phyloP scores from a whole-genome alignment of 1,284 basidiomycete species.

The Pascua guehoae region DNA sequence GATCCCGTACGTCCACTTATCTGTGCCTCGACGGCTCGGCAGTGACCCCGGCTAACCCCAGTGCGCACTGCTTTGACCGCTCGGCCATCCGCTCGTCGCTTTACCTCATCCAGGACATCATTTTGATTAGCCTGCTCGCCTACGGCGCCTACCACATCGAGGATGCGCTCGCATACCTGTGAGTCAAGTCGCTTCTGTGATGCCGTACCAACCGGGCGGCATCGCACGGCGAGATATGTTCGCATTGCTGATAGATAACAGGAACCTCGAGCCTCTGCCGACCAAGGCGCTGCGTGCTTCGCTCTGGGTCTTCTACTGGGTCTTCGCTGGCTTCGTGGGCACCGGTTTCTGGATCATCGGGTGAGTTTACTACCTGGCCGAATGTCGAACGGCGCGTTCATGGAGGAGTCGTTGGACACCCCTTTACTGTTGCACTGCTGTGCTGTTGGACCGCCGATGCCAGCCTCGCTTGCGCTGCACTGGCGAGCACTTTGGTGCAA shows the following conservation, averaged over 20 bases:
- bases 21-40: slow-evolving; percentile 33
- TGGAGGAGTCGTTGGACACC: no score
- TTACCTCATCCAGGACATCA: slow-evolving; percentile 76
- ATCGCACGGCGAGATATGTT: no score
- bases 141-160: slow-evolving; percentile 69
- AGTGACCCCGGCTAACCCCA: slow-evolving; percentile 38
- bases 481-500: no score
- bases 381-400: no score
- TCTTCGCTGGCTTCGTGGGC: slow-evolving; percentile 78
- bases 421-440: no score
- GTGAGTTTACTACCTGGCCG: no score
- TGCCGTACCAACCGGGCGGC: no score
- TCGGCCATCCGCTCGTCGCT: slow-evolving; percentile 77
- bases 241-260: no score
- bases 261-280: neutral
- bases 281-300: slow-evolving; percentile 64
- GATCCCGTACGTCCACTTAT: slow-evolving; percentile 58
- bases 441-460: neutral
- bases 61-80: slow-evolving; percentile 87
- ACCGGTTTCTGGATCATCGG: slow-evolving; percentile 93
- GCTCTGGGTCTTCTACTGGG: slow-evolving; percentile 77
- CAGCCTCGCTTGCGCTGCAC: neutral
- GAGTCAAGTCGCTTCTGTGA: slow-evolving; percentile 21
- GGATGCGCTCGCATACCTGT: slow-evolving; percentile 45
- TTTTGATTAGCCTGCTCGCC: slow-evolving; percentile 67